Evolutionary conservation across 2,329 filamentous ascomycete species (phyloP).

Genomic region (Colletotrichum sp.): DNA sequence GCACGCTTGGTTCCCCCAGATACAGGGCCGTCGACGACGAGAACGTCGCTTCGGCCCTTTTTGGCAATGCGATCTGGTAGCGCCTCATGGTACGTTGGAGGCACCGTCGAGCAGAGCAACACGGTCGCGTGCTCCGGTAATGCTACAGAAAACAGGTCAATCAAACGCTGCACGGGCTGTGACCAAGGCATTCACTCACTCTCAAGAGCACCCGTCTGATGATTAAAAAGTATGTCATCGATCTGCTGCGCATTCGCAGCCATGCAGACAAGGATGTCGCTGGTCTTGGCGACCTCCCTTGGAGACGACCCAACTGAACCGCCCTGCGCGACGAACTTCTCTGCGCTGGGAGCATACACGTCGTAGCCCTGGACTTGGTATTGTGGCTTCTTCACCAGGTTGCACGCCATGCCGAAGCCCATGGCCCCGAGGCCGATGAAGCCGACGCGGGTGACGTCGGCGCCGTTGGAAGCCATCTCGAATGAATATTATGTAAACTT

Average conservation of each 20-base stretch:
- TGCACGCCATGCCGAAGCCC: conserved; percentile 40
- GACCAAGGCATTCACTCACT: neutral
- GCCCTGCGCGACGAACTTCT: conserved; percentile 29
- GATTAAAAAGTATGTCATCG: conserved; percentile 33
- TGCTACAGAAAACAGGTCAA: conserved; percentile 1
- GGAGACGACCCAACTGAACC: conserved; percentile 25
- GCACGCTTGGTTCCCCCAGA: conserved; percentile 73
- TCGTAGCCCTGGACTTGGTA: conserved; percentile 37
- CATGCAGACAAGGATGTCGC: conserved; percentile 38
- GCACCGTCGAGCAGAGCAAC: conserved; percentile 39
- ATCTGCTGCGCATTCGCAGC: conserved; percentile 37
- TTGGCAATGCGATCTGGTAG: conserved; percentile 9
- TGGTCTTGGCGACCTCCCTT: conserved; percentile 27
- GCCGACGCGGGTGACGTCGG: conserved; percentile 24
- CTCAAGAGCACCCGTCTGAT: conserved; percentile 26
- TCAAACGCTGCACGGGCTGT: neutral
- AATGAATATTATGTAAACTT: neutral
- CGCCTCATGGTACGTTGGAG: conserved; percentile 28
- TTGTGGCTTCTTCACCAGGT: conserved; percentile 30
- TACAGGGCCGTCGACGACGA: conserved; percentile 73
- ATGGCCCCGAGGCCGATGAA: conserved; percentile 42
- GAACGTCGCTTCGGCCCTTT: conserved; percentile 23
- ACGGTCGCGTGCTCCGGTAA: conserved; percentile 16
- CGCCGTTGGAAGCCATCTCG: conserved; percentile 6
- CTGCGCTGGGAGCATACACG: conserved; percentile 28